phyloP scores from a whole-genome alignment of 768 basidiomycete genomes.

The Glaciozyma antarctica region DNA sequence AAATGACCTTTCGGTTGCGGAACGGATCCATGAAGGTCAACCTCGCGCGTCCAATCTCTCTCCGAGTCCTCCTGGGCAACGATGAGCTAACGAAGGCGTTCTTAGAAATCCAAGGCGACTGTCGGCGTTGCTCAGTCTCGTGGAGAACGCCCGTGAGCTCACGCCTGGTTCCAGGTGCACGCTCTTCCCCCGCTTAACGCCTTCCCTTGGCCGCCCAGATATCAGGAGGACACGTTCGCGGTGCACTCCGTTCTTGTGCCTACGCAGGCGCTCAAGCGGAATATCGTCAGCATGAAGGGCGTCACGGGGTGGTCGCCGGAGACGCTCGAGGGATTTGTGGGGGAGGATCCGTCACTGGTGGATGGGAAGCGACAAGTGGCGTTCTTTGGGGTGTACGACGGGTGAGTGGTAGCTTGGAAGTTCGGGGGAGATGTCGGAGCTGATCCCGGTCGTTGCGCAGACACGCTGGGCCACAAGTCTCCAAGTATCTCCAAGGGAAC shows the following conservation, averaged over 20 bases:
- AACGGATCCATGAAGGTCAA: conserved; percentile 15
- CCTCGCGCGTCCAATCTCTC: conserved; percentile 6
- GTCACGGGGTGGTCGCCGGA: conserved; percentile 19
- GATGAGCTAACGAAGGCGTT: not conserved
- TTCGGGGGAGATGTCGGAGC: too few relatives aligned
- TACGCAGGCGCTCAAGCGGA: conserved; percentile 12
- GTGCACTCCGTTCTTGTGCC: conserved; percentile 28
- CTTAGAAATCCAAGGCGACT: conserved; percentile 12
- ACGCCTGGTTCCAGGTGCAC: not conserved
- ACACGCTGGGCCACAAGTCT: conserved; percentile 29
- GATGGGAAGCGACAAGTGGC: conserved; percentile 27
- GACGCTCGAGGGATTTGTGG: conserved; percentile 19
- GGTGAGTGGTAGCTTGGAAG: conserved; percentile 7
- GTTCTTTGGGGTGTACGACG: conserved; percentile 34
- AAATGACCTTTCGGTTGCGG: conserved; percentile 17
- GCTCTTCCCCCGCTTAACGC: not conserved
- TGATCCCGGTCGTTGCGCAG: not conserved
- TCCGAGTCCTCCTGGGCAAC: too few relatives aligned
- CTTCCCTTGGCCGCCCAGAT: conserved; percentile 4
- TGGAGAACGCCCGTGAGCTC: conserved; percentile 32
- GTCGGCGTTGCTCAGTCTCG: conserved; percentile 30
- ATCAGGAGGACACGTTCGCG: conserved; percentile 34
- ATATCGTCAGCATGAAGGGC: conserved; percentile 23
- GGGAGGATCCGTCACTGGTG: not conserved
- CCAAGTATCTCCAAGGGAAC: conserved; percentile 21